phyloP scores from a whole-genome alignment of 805 yeast species.

The Candida corydali region DNA sequence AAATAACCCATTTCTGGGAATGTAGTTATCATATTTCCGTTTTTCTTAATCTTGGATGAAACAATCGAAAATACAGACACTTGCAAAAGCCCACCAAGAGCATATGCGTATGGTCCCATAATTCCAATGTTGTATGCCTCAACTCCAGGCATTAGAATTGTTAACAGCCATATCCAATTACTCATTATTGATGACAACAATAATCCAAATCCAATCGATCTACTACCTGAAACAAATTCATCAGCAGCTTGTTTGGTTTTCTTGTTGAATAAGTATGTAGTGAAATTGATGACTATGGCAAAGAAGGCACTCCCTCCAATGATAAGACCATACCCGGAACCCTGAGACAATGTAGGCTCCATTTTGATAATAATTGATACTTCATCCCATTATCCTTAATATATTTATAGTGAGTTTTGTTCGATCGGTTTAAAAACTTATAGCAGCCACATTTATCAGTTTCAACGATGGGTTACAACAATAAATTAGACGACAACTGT shows the following conservation, averaged over 20 bases:
- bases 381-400: no score
- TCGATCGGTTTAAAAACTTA: no score
- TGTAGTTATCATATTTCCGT: conserved; percentile 31
- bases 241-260: conserved; percentile 12
- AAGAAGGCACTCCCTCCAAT: conserved; percentile 16
- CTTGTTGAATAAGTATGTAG: conserved; percentile 14
- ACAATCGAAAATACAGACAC: conserved; percentile 32
- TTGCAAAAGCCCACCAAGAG: conserved; percentile 20
- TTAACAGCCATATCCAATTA: conserved; percentile 26
- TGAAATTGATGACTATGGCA: conserved; percentile 13
- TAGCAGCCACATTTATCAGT: no score
- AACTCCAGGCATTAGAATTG: conserved; percentile 20
- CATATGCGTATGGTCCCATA: conserved; percentile 22
- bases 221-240: conserved; percentile 15
- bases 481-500: no score
- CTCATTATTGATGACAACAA: conserved; percentile 17
- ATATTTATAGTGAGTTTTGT: no score
- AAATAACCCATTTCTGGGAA: conserved; percentile 24
- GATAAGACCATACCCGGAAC: conserved; percentile 15
- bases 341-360: conserved; percentile 15
- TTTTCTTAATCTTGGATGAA: conserved; percentile 28
- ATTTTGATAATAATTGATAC: conserved; percentile 1
- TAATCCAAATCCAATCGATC: conserved; percentile 16
- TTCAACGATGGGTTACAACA: no score
- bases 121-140: conserved; percentile 18